A percentile compares a stretch with the other conserved stretches of the same genome.
Evolutionary conservation across 805 yeast genomes (phyloP).

Genomic region (Candida insectorum): DNA sequence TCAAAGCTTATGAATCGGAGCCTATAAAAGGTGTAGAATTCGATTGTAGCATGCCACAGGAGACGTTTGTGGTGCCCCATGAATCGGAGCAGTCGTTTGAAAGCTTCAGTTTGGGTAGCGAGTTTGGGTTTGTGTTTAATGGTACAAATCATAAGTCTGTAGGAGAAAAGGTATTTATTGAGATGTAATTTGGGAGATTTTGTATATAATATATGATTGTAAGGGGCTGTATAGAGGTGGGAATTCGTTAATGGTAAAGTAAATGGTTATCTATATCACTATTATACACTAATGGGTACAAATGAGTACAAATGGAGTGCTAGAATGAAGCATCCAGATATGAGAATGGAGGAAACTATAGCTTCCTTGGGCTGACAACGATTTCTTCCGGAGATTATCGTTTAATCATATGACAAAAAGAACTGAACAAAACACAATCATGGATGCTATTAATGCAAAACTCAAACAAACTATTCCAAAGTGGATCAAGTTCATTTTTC

Average conservation of each 20-base stretch:
- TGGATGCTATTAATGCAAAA: slow-evolving; percentile 8
- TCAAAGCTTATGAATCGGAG: not conserved
- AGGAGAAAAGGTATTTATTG: slow-evolving; percentile 28
- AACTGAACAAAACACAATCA: slow-evolving; percentile 3
- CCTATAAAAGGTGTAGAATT: slow-evolving; percentile 13
- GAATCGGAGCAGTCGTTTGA: slow-evolving; percentile 1
- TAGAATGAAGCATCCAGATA: too few species aligned
- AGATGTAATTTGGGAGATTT: too few species aligned
- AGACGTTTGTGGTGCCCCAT: not conserved
- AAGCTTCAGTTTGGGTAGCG: slow-evolving; percentile 32
- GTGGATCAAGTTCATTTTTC: slow-evolving; percentile 22
- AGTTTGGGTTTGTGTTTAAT: slow-evolving; percentile 26
- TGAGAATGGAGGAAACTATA: too few species aligned
- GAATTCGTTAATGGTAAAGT: too few species aligned
- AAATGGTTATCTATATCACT: too few species aligned
- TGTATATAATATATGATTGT: too few species aligned
- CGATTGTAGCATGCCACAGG: slow-evolving; percentile 32
- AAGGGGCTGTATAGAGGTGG: too few species aligned
- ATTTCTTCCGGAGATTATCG: too few species aligned
- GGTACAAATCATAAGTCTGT: slow-evolving; percentile 24
- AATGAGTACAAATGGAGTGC: too few species aligned
- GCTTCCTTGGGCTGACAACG: too few species aligned
- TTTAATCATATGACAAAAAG: not conserved
- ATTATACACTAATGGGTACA: too few species aligned
- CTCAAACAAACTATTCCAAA: slow-evolving; percentile 8